Base-by-base conservation (phyloP, 2,329 filamentous ascomycete genomes). In the Pseudogymnoascus sp. region DNA sequence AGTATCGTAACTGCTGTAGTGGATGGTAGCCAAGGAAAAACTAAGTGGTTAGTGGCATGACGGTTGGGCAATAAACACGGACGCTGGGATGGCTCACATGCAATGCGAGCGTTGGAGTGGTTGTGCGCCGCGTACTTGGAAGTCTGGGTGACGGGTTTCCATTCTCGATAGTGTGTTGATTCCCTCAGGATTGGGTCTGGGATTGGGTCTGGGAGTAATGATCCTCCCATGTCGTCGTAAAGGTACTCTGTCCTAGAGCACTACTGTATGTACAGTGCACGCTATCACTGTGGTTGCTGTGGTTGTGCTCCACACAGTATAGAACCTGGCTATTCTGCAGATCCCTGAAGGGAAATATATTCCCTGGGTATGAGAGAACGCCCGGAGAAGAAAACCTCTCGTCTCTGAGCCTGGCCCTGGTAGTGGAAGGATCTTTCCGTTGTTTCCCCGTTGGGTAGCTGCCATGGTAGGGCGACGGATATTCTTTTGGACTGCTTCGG, bases 1-100 rank as follows among this genome's bases (percentile, higher is more conserved):
- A 53, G 43, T 53, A 53, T 53, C 43, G 43, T 53, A 53, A 23
- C 23, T 53, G 23, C 14, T 53, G 43, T 31, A 53, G 23, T 53
- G 43, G 43, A 53, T 53, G 43, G 43, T 53, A 53, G 43, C 43
- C 43, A 53, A 53, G 43, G 14, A 53, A 11, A 16, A 31, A 53
- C 43, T 53, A 53, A 16, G 43, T 16, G 14, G 18, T 25, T 53
- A 53, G 43, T 53, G 23, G 23, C 43, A 49, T 14, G 11, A 31
- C 14, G 23, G 43, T 53, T 53, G 43, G 23, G 43, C 43, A 53
- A 53, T 46, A 25, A 53, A 53, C 43, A 53, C 43, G 23, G 43
- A 53, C 23, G n/a, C 3, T 53, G 23, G 14, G 43, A 53, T 53
- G 43, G 28, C 43, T 53, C 23, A 53, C 43, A 53, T 53, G 43